A percentile compares a stretch with the other conserved stretches of the same genome.
These are phyloP conservation scores for Talaromyces adpressus DNA, from an alignment of 495 filamentous ascomycete species.

Conservation along the genomic window DNA sequence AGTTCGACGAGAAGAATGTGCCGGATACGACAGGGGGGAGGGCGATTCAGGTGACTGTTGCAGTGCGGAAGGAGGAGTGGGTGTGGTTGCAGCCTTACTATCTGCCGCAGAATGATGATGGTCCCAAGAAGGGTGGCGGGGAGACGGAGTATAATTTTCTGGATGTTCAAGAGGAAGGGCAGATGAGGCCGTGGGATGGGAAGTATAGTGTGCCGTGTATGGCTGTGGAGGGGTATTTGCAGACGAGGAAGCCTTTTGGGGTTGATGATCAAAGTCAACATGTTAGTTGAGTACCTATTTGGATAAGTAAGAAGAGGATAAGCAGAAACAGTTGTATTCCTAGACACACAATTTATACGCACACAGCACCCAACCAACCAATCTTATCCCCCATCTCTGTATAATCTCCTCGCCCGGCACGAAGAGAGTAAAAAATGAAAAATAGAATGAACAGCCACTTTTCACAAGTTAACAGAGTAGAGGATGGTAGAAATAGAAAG, in stretches of 20 bases:
- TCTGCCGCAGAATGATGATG: background rate
- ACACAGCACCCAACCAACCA: background rate
- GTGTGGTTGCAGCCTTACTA: background rate
- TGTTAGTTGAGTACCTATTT: too few relatives aligned
- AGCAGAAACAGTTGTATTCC: background rate
- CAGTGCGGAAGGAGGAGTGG: background rate
- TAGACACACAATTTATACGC: conserved; percentile 1
- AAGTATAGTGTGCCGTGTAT: background rate
- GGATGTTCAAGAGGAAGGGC: background rate
- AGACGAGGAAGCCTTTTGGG: background rate
- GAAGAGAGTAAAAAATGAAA: background rate
- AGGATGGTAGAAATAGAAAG: background rate
- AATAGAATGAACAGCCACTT: background rate
- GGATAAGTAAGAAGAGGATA: background rate
- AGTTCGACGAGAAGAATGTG: background rate
- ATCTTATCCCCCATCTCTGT: background rate
- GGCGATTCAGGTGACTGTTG: background rate
- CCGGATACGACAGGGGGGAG: background rate
- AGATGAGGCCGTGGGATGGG: background rate
- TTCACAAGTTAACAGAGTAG: background rate
- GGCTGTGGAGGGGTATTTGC: background rate
- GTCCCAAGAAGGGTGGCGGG: background rate
- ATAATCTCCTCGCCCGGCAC: background rate
- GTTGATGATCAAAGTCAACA: background rate
- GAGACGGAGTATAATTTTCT: conserved; percentile 2